Conservation (phyloP, 2,329 filamentous ascomycete genomes). For the Exophiala spinifera region DNA sequence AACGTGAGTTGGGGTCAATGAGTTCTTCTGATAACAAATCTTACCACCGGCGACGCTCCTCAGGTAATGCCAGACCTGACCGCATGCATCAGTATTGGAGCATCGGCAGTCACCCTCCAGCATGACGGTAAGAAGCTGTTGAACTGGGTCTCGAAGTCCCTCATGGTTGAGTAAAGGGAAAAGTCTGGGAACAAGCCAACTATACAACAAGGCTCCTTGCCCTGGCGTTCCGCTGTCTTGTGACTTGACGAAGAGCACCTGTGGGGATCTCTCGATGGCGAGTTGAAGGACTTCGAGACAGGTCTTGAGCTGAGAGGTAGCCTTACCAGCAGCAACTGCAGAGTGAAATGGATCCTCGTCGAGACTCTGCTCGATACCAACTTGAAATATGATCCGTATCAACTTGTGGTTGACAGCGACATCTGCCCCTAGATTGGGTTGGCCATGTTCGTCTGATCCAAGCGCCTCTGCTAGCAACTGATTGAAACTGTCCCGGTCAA, state of each 20-base stretch:
- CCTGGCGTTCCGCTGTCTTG: constrained; percentile 4
- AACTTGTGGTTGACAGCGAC: constrained; percentile 78
- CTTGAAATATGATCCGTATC: constrained; percentile 73
- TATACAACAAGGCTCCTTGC: constrained; percentile 47
- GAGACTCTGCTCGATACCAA: constrained; percentile 62
- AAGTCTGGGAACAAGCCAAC: constrained; percentile 55
- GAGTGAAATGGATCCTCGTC: constrained; percentile 66
- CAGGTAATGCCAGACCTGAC: constrained; percentile 11
- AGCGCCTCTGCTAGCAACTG: constrained; percentile 67
- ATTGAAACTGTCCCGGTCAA: constrained; percentile 71
- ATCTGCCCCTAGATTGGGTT: constrained; percentile 58
- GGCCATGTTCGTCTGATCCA: constrained; percentile 44
- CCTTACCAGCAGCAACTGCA: constrained; percentile 46
- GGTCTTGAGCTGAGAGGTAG: constrained; percentile 50
- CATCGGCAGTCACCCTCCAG: constrained; percentile 13
- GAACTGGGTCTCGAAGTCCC: constrained; percentile 9
- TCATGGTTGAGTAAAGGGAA: constrained; percentile 42
- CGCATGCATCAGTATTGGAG: background rate
- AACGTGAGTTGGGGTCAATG: constrained; percentile 1
- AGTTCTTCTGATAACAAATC: background rate
- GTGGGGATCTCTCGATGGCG: constrained; percentile 70
- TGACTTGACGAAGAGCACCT: constrained; percentile 62
- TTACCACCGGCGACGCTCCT: constrained; percentile 13
- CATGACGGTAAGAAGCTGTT: constrained; percentile 11
- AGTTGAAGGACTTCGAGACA: constrained; percentile 75